Evolutionary conservation across 2,329 filamentous ascomycete species (phyloP).

Genomic region (Arachnomyces sp.): DNA sequence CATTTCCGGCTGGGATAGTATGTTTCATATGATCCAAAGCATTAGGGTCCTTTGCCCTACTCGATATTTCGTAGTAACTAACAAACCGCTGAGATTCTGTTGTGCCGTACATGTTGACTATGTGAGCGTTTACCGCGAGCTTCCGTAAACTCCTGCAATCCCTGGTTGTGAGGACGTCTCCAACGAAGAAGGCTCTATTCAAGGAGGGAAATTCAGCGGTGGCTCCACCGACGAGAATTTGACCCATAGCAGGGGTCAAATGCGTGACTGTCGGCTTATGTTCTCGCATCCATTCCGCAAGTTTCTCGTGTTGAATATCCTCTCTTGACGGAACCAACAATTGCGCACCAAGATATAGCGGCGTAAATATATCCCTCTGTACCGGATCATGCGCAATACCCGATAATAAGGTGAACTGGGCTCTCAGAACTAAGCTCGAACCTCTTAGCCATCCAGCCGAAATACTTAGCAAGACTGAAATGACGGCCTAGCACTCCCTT

Average conservation of each 20-base stretch:
- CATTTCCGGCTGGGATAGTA: constrained; percentile 69
- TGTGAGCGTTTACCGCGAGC: constrained; percentile 64
- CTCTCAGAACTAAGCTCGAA: constrained; percentile 67
- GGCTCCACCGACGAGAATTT: constrained; percentile 82
- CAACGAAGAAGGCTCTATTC: constrained; percentile 80
- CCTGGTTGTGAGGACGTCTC: constrained; percentile 76
- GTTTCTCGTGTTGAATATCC: constrained; percentile 74
- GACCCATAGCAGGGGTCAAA: constrained; percentile 91
- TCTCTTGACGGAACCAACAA: constrained; percentile 71
- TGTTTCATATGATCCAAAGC: constrained; percentile 59
- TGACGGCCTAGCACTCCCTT: constrained; percentile 86
- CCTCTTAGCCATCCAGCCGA: constrained; percentile 82
- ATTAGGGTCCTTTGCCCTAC: constrained; percentile 53
- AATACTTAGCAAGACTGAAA: constrained; percentile 77
- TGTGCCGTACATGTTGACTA: constrained; percentile 82
- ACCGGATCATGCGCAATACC: constrained; percentile 63
- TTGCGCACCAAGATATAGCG: constrained; percentile 74
- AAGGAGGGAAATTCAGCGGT: constrained; percentile 67
- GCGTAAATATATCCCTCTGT: constrained; percentile 71
- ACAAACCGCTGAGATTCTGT: constrained; percentile 78
- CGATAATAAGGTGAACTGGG: constrained; percentile 71
- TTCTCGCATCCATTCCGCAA: constrained; percentile 81
- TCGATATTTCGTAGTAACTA: constrained; percentile 70
- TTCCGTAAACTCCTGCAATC: constrained; percentile 71
- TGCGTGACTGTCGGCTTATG: constrained; percentile 72